These are phyloP conservation scores for Rhytidiadelphus loreus DNA, from an alignment of 225 moss, liverwort and hornwort species.

Conservation along the genomic window DNA sequence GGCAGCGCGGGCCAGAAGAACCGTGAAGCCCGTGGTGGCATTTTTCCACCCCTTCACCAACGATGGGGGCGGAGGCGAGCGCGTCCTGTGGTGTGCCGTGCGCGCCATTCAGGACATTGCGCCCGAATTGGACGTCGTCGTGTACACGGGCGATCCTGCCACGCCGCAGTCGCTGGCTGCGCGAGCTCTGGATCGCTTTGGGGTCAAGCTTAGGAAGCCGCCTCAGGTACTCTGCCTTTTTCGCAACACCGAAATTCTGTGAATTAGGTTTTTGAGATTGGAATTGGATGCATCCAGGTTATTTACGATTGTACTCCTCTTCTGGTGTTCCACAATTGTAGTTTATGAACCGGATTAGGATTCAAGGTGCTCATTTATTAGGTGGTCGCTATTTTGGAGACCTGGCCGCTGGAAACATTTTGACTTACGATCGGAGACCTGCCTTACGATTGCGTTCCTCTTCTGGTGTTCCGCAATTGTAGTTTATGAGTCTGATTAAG, in stretches of 20 bases:
- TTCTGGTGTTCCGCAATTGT: neutral
- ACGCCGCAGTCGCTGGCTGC: constrained; percentile 64
- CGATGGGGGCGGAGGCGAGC: constrained; percentile 97
- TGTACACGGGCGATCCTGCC: constrained; percentile 78
- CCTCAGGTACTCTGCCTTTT: constrained; percentile 18
- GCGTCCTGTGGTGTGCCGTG: constrained; percentile 92
- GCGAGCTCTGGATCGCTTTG: constrained; percentile 70
- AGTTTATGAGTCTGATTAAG: neutral
- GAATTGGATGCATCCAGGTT: neutral
- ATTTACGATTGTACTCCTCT: neutral
- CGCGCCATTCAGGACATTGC: constrained; percentile 62
- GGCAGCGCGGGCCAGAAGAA: neutral
- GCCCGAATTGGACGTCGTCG: constrained; percentile 39
- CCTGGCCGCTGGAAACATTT: neutral
- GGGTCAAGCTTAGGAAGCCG: constrained; percentile 45
- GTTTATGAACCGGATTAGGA: neutral
- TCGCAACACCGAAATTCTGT: neutral
- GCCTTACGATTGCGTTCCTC: neutral
- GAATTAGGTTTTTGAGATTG: neutral
- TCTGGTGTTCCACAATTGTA: neutral
- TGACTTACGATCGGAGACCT: neutral
- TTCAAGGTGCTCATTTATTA: neutral
- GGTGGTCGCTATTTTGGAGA: neutral
- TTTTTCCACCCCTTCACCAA: constrained; percentile 95
- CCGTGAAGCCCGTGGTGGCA: constrained; percentile 47